phyloP scores from a whole-genome alignment of 371 early-diverging fungal species.

The Sporodiniella umbellata region DNA sequence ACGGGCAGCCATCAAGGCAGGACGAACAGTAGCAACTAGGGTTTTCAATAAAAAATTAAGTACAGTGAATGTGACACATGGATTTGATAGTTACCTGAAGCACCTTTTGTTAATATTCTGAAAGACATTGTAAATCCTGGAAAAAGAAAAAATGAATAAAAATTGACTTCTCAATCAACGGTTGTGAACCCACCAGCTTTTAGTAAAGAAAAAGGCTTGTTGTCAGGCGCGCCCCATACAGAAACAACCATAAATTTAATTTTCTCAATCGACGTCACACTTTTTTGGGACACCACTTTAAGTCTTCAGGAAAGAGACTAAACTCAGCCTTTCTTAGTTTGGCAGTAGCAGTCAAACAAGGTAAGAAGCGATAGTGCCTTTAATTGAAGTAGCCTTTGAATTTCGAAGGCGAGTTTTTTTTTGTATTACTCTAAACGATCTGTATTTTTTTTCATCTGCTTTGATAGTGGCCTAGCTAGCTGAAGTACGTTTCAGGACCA shows the following conservation, averaged over 20 bases:
- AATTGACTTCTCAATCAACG: neutral
- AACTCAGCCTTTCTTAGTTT: too few relatives aligned
- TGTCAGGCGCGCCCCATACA: neutral
- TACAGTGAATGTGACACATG: neutral
- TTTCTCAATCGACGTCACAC: too few relatives aligned
- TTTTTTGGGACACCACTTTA: too few relatives aligned
- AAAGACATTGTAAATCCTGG: constrained; percentile 38
- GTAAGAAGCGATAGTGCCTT: too few relatives aligned
- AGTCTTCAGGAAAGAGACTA: too few relatives aligned
- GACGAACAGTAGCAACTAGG: constrained; percentile 40
- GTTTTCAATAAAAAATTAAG: neutral
- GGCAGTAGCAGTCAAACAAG: too few relatives aligned
- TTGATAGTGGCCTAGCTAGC: too few relatives aligned
- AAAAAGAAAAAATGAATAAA: neutral
- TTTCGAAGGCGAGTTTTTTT: too few relatives aligned
- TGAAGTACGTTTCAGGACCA: too few relatives aligned
- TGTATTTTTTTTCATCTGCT: too few relatives aligned
- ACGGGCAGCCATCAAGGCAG: constrained; percentile 34
- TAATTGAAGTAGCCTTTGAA: too few relatives aligned
- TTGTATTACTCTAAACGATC: too few relatives aligned
- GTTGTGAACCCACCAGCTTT: neutral
- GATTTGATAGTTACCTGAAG: constrained; percentile 30
- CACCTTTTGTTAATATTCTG: constrained; percentile 49
- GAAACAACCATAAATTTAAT: neutral
- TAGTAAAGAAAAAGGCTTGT: neutral